Conservation (phyloP, 345 rosid genomes). For the Trapa incisa region DNA sequence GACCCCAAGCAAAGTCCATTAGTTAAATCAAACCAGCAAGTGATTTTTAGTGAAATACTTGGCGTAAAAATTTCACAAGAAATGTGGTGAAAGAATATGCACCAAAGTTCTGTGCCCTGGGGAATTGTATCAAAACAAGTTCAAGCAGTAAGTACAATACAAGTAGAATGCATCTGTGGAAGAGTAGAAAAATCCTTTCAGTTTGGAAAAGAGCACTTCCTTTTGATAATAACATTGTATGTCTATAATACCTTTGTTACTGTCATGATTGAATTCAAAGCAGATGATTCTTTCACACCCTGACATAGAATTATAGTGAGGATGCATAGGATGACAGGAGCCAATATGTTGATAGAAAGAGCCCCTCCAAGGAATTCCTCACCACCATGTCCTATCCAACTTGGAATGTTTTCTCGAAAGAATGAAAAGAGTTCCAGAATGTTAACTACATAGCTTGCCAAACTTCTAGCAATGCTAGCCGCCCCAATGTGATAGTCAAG, state of each 20-base stretch:
- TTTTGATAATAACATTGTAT: neutral
- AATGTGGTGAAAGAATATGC: neutral
- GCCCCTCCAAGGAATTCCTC: conserved; percentile 67
- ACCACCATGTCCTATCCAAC: conserved; percentile 79
- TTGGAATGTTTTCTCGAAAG: conserved; percentile 47
- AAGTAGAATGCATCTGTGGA: neutral
- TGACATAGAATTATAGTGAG: conserved; percentile 59
- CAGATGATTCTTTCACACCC: conserved; percentile 80
- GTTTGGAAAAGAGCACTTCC: neutral
- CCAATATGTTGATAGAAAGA: conserved; percentile 68
- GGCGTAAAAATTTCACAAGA: neutral
- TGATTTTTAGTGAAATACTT: neutral
- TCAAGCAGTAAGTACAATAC: no score
- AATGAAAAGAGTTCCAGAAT: conserved; percentile 63
- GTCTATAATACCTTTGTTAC: conserved; percentile 41
- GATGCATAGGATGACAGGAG: conserved; percentile 56
- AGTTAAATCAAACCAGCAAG: neutral
- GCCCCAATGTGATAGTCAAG: conserved; percentile 93
- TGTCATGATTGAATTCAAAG: conserved; percentile 70
- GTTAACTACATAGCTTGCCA: conserved; percentile 66
- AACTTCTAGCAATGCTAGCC: conserved; percentile 89
- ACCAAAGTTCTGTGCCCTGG: no score
- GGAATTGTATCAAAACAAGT: no score
- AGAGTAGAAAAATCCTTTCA: neutral
- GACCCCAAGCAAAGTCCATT: neutral